A percentile compares a stretch with the other conserved stretches of the same genome.
phyloP scores from a whole-genome alignment of 148 eudicot species.

The Fagopyrum esculentum region DNA sequence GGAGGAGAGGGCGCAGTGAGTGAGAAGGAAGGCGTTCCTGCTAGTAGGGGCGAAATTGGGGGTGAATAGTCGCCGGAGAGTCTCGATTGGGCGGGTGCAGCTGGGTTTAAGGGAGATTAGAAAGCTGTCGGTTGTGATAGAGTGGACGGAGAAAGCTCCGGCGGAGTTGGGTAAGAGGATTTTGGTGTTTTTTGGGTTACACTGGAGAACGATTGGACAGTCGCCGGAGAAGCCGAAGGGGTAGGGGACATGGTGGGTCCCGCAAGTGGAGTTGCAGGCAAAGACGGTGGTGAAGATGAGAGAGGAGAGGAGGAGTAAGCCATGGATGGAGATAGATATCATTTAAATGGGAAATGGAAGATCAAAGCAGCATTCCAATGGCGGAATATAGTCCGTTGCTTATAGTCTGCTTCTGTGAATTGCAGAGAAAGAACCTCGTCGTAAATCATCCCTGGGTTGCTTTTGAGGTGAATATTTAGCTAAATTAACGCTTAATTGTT shows the following conservation, averaged over 20 bases:
- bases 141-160: background rate
- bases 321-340: background rate
- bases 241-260: background rate
- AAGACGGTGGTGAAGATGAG: background rate
- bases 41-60: conserved; percentile 4
- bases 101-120: conserved; percentile 1
- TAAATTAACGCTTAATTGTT: background rate
- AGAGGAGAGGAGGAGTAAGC: background rate
- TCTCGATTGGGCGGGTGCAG: background rate
- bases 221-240: background rate
- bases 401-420: background rate
- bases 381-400: background rate
- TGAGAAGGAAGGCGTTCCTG: background rate
- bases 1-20: background rate
- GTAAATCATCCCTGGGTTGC: background rate
- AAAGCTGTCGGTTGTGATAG: background rate
- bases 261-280: background rate
- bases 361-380: background rate
- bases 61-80: background rate
- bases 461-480: background rate
- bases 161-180: background rate
- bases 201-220: conserved; percentile 4
- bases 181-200: background rate
- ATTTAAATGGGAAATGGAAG: background rate
- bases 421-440: background rate